Evolutionary conservation across 345 rosid genomes (phyloP).

Genomic region (Rhodamnia rubescens): DNA sequence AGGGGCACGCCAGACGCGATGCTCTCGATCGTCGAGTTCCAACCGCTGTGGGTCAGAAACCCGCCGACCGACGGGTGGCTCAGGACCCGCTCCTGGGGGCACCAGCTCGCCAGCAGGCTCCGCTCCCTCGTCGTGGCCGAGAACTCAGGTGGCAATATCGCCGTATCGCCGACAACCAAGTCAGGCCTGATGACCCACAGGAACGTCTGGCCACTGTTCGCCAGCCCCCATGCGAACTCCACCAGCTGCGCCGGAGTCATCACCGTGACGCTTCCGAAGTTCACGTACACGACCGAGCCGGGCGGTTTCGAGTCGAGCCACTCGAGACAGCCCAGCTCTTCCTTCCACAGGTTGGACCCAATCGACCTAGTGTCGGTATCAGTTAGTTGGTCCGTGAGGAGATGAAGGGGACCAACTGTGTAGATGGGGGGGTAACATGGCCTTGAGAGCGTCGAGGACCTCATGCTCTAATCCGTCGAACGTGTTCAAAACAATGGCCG

Average conservation of each 20-base stretch:
- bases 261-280: conserved; percentile 57
- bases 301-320: too few relatives aligned
- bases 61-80: conserved; percentile 42
- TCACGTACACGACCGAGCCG: conserved; percentile 4
- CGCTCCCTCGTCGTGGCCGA: conserved; percentile 18
- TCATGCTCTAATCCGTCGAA: too few relatives aligned
- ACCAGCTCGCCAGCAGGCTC: conserved; percentile 36
- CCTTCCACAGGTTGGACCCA: too few relatives aligned
- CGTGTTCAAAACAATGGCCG: too few relatives aligned
- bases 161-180: conserved; percentile 30
- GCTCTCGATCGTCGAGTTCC: conserved; percentile 60
- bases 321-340: too few relatives aligned
- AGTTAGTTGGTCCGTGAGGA: too few relatives aligned
- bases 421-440: too few relatives aligned
- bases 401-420: too few relatives aligned
- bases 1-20: conserved; percentile 32
- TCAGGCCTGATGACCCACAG: conserved; percentile 56
- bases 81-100: conserved; percentile 46
- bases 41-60: conserved; percentile 49
- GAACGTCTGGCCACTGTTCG: conserved; percentile 34
- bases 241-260: conserved; percentile 23
- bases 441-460: too few relatives aligned
- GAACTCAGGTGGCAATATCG: conserved; percentile 31
- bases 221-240: conserved; percentile 68
- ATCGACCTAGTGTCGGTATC: too few relatives aligned